phyloP scores from a whole-genome alignment of 2,329 filamentous ascomycete species.

The Xylogone sp. region DNA sequence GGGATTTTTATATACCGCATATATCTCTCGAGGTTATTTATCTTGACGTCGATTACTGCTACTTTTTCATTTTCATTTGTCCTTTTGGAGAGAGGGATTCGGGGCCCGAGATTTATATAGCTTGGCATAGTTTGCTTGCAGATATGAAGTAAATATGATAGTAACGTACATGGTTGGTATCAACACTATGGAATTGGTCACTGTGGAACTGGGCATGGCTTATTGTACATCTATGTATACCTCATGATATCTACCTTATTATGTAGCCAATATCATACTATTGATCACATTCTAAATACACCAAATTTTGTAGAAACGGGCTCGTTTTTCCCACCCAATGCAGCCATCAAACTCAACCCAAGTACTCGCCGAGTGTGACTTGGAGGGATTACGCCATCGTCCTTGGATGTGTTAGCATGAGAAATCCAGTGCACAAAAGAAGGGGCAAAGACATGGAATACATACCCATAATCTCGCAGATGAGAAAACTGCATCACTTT shows the following conservation, averaged over 20 bases:
- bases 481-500: slow-evolving; percentile 86
- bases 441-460: slow-evolving; percentile 3
- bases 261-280: background rate
- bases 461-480: slow-evolving; percentile 79
- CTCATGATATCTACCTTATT: background rate
- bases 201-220: background rate
- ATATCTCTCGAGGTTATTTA: background rate
- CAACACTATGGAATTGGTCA: background rate
- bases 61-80: too few species aligned
- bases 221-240: background rate
- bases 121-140: background rate
- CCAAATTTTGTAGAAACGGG: slow-evolving; percentile 67
- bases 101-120: background rate
- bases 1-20: background rate
- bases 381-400: slow-evolving; percentile 77
- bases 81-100: too few species aligned
- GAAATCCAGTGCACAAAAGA: too few species aligned
- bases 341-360: slow-evolving; percentile 67
- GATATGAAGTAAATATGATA: background rate
- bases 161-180: background rate
- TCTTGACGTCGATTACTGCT: too few species aligned
- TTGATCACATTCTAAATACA: slow-evolving; percentile 70
- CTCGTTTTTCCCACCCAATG: slow-evolving; percentile 64
- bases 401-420: slow-evolving; percentile 34
- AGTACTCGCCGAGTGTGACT: slow-evolving; percentile 71